phyloP scores from a whole-genome alignment of 345 rosid species.

The Syzygium grande region DNA sequence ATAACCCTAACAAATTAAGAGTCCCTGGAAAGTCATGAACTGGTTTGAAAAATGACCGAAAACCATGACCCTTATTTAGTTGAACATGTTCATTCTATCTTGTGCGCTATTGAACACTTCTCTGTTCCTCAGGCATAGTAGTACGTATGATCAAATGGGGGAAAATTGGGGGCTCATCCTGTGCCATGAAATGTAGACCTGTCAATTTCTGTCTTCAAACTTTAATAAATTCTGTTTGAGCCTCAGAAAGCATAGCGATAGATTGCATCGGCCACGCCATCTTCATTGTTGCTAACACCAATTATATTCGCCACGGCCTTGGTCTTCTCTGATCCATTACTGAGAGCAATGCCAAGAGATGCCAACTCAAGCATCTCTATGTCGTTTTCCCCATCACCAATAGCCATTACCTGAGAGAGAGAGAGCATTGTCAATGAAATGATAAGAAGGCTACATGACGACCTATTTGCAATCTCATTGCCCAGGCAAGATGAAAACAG shows the following conservation, averaged over 20 bases:
- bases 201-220: neutral
- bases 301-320: constrained; percentile 74
- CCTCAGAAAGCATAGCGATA: constrained; percentile 70
- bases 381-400: constrained; percentile 95
- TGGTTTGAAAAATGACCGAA: neutral
- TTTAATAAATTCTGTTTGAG: neutral
- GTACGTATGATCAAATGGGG: neutral
- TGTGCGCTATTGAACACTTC: neutral
- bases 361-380: constrained; percentile 88
- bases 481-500: neutral
- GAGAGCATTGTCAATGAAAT: neutral
- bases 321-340: constrained; percentile 87
- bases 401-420: constrained; percentile 72
- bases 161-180: neutral
- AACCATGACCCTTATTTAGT: neutral
- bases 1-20: neutral
- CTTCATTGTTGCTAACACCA: constrained; percentile 79
- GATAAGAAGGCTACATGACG: neutral
- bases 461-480: neutral
- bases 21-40: neutral
- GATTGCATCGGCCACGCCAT: constrained; percentile 91
- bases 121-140: neutral
- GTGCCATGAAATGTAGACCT: neutral
- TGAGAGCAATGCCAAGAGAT: constrained; percentile 66
- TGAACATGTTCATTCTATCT: neutral